Evolutionary conservation across 257 asterid genomes (phyloP).

Genomic region (Solanum bukasovii): DNA sequence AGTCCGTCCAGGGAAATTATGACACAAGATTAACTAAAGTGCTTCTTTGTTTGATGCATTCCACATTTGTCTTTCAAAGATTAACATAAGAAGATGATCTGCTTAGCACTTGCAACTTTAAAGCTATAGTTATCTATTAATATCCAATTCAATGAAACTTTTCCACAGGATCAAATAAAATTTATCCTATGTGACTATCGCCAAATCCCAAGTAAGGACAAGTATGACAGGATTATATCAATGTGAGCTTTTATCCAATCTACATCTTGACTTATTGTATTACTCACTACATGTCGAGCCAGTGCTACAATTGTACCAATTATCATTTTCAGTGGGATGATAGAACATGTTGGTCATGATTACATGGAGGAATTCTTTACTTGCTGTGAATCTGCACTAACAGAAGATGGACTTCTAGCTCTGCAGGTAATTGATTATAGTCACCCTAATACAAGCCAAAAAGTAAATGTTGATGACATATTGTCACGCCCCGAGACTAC

Average conservation of each 20-base stretch:
- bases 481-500: neutral
- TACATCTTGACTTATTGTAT: neutral
- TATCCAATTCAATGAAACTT: neutral
- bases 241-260: neutral
- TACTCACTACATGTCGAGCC: neutral
- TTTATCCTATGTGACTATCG: neutral
- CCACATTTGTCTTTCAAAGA: no score
- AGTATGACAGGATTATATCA: neutral
- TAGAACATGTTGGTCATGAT: slow-evolving; percentile 93
- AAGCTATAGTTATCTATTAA: neutral
- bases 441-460: neutral
- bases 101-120: neutral
- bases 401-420: slow-evolving; percentile 60
- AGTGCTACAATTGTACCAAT: neutral
- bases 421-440: slow-evolving; percentile 80
- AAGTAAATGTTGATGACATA: neutral
- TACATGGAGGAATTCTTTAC: slow-evolving; percentile 62
- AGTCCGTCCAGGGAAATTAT: no score
- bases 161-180: neutral
- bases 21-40: no score
- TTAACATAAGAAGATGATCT: neutral
- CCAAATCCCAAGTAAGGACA: neutral
- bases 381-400: slow-evolving; percentile 54
- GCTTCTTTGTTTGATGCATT: no score
- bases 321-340: slow-evolving; percentile 67